A percentile compares a stretch with the other conserved stretches of the same genome.
Conservation (phyloP, 2,329 filamentous ascomycete species). For the Aspergillus pseudonomiae region DNA sequence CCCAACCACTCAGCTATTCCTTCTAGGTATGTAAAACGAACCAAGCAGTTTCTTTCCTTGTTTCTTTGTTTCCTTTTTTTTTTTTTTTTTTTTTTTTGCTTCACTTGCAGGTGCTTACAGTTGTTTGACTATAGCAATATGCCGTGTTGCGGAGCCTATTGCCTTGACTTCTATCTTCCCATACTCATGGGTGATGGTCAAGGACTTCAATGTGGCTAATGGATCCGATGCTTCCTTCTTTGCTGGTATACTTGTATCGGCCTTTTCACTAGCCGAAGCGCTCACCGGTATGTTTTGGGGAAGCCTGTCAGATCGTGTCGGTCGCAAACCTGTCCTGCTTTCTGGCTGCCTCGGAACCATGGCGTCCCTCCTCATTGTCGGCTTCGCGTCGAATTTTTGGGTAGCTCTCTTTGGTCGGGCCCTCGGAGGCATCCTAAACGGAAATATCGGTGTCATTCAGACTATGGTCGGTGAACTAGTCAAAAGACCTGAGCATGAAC, state of each 20-base stretch:
- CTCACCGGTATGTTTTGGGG: slow-evolving; percentile 89
- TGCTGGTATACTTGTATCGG: slow-evolving; percentile 82
- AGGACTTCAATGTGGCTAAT: slow-evolving; percentile 71
- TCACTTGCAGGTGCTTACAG: neutral
- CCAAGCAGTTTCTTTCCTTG: neutral
- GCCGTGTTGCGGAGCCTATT: slow-evolving; percentile 88
- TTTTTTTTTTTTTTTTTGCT: slow-evolving; percentile 8
- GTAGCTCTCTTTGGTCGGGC: slow-evolving; percentile 75
- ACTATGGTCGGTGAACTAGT: slow-evolving; percentile 92
- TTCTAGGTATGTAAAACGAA: slow-evolving; percentile 67
- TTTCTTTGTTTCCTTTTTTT: neutral
- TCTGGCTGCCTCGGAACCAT: slow-evolving; percentile 81
- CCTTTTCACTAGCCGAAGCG: slow-evolving; percentile 81
- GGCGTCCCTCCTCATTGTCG: slow-evolving; percentile 79
- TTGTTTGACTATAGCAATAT: slow-evolving; percentile 67
- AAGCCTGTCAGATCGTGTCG: slow-evolving; percentile 75
- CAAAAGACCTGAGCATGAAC: slow-evolving; percentile 81
- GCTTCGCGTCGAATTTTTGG: slow-evolving; percentile 82
- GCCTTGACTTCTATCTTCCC: slow-evolving; percentile 92
- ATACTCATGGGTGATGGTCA: slow-evolving; percentile 84
- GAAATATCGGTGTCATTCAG: slow-evolving; percentile 88
- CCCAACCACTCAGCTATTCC: slow-evolving; percentile 77
- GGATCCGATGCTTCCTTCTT: slow-evolving; percentile 82
- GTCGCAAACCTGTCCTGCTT: slow-evolving; percentile 82
- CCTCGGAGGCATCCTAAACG: slow-evolving; percentile 81